Conservation (phyloP, 371 early-diverging fungal genomes). For the Mucor racemosus region DNA sequence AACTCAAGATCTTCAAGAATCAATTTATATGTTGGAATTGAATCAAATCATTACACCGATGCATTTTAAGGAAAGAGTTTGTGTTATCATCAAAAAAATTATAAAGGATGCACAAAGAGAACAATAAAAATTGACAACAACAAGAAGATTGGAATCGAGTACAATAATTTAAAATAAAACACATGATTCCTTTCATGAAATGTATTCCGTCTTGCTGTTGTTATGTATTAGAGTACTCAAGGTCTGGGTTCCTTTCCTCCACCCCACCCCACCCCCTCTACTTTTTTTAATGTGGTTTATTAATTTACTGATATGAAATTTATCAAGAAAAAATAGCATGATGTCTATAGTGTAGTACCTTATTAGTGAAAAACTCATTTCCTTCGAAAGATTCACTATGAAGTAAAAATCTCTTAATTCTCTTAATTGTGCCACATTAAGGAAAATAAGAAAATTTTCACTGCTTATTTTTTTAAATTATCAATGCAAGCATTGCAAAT, state of each 20-base stretch:
- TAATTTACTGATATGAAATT: no score
- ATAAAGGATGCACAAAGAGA: conserved; percentile 2
- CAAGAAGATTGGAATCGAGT: neutral
- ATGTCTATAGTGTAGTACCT: no score
- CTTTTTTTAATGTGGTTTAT: no score
- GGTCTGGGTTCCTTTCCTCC: neutral
- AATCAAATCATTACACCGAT: neutral
- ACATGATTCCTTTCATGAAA: neutral
- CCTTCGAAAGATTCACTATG: no score
- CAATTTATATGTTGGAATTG: neutral
- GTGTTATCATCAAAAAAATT: conserved; percentile 15
- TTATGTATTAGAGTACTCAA: neutral
- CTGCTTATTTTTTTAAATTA: no score
- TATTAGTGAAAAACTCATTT: no score
- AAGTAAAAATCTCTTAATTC: no score
- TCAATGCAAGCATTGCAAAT: no score
- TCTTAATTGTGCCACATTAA: no score
- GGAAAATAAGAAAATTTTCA: no score
- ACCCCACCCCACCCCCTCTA: no score
- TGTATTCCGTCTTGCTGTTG: neutral
- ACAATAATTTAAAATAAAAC: neutral
- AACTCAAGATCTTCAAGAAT: neutral
- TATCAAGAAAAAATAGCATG: no score
- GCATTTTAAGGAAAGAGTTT: conserved; percentile 27
- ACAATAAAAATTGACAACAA: neutral